A percentile compares a stretch with the other conserved stretches of the same genome.
phyloP scores from a whole-genome alignment of 176 grass and related monocot species.

The Aegilops tauschii region DNA sequence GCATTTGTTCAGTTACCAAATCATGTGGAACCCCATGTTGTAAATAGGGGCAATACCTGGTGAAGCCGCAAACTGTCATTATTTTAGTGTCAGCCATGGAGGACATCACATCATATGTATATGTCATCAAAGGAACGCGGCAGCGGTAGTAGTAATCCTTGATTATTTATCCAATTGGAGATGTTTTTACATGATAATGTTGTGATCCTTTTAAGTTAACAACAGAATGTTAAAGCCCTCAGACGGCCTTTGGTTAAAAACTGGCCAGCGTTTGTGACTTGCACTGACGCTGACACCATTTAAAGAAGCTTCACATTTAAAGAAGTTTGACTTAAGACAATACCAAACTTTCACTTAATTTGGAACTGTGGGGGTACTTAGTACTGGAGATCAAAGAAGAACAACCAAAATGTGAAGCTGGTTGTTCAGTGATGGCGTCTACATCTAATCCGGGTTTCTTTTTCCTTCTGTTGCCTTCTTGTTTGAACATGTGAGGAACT shows the following conservation, averaged over 20 bases:
- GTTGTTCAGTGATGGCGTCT: background rate
- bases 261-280: background rate
- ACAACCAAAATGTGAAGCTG: background rate
- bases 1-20: background rate
- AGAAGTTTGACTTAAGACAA: too few relatives aligned
- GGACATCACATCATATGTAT: constrained; percentile 23
- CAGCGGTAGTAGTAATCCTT: background rate
- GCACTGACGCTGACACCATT: background rate
- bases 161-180: constrained; percentile 35
- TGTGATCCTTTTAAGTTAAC: background rate
- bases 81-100: constrained; percentile 1
- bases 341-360: too few relatives aligned
- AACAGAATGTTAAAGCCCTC: background rate
- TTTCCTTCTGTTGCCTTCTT: background rate
- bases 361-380: background rate
- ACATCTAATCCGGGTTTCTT: background rate
- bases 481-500: background rate
- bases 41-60: background rate
- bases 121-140: background rate
- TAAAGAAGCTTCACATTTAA: too few relatives aligned
- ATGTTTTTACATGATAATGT: background rate
- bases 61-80: background rate
- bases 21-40: constrained; percentile 9
- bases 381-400: background rate
- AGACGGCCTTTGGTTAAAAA: background rate